These are phyloP conservation scores for Porodaedalea pini DNA, from an alignment of 1,284 basidiomycete genomes.

Conservation along the genomic window DNA sequence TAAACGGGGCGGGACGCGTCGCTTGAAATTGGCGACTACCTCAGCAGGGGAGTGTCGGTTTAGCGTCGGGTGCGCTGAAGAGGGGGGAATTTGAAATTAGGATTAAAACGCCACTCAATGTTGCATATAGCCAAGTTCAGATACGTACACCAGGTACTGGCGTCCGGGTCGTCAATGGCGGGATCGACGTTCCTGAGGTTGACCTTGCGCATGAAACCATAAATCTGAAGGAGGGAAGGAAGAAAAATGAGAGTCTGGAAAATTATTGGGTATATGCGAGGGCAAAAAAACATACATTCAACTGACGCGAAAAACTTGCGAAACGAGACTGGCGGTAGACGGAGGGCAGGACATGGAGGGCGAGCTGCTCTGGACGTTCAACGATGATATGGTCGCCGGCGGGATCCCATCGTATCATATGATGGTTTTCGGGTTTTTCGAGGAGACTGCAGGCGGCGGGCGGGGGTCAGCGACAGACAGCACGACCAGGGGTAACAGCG, in stretches of 20 bases:
- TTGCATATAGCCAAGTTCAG: slow-evolving; percentile 1
- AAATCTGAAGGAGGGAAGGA: slow-evolving; percentile 57
- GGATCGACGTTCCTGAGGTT: slow-evolving; percentile 89
- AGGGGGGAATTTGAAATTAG: slow-evolving; percentile 6
- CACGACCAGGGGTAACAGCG: slow-evolving; percentile 17
- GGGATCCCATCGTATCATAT: slow-evolving; percentile 91
- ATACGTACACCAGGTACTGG: slow-evolving; percentile 87
- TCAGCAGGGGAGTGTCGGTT: slow-evolving; percentile 83
- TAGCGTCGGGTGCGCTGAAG: slow-evolving; percentile 78
- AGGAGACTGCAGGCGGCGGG: slow-evolving; percentile 52
- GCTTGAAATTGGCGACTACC: slow-evolving; percentile 87
- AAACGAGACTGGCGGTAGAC: slow-evolving; percentile 91
- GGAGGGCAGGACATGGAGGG: slow-evolving; percentile 82
- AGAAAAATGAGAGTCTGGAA: slow-evolving; percentile 33
- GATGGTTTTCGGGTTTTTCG: slow-evolving; percentile 81
- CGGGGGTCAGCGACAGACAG: slow-evolving; percentile 5
- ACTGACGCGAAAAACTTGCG: slow-evolving; percentile 89
- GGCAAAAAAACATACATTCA: slow-evolving; percentile 63
- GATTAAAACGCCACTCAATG: not conserved
- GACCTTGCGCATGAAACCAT: slow-evolving; percentile 93
- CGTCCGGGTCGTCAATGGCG: slow-evolving; percentile 88
- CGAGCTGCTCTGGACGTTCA: slow-evolving; percentile 84
- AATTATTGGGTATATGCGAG: slow-evolving; percentile 24
- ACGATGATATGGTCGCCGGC: slow-evolving; percentile 89
- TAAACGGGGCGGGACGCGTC: slow-evolving; percentile 85